Base-by-base conservation (phyloP, 2,329 filamentous ascomycete genomes). In the Lecanicillium sp. region DNA sequence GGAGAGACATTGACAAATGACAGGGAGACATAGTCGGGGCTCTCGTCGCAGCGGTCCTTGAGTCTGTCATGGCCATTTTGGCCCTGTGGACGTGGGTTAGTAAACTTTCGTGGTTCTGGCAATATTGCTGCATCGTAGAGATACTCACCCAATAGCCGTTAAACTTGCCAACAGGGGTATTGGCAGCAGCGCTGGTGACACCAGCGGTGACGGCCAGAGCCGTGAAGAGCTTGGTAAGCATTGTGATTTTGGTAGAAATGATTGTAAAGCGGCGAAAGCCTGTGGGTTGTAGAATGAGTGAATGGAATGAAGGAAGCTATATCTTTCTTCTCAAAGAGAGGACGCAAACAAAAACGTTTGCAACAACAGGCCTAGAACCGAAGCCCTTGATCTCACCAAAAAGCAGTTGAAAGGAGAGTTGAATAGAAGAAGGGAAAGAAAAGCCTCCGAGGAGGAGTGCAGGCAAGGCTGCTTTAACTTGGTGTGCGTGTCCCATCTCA, bases 101-200 rank as follows among this genome's bases (percentile, higher is more conserved):
- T 18, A 42, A 18, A 43, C 36, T 40, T 18, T 30, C 9, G 17
- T 12, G 3, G 16, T 25, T 6, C 19, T 11, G 9, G 4, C 13
- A 18, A 18, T 29, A 11, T 12, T 9, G 39, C 6, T 19, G 12
- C 11, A 19, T 14, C 34, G 4, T 13, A n/a, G 12, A 8, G 25
- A 15, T 25, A 46, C 54, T 32, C 51, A 62, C 60, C 60, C 61
- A 65, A 51, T 65, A 64, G 19, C 59, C 59, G 45, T 63, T 63
- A n/a, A 64, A 49, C 38, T 41, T 41, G 12, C 52, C 53, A 27
- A 57, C 58, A 34, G 48, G 50, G 22, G 51, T 32, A 33, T 47
- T 44, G 31, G 43, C 40, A 32, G 47, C 40, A 13, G 48, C 47
- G 40, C 22, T 25, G 34, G 48, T 50, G 27, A 51, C 32, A 33